Evolutionary conservation across 768 basidiomycete genomes (phyloP), one percentile per base, ranked within the genome.

Genomic region (Plicaturopsis crispa): DNA sequence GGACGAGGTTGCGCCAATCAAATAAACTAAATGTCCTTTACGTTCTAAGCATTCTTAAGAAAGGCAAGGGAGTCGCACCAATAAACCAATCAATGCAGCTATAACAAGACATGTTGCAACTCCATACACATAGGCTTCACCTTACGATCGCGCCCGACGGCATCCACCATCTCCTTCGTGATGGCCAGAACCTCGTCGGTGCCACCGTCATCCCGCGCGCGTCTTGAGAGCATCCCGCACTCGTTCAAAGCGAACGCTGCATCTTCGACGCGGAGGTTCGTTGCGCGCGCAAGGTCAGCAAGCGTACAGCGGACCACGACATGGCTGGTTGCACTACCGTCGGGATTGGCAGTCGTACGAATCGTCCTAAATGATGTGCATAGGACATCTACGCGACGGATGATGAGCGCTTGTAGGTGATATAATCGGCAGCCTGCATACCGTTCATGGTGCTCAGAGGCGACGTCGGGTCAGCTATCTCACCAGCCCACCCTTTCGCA

Each of bases 221-320:
- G 54, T 28, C 69, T 63, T 38, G 59, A 62, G 13, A 96, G 67
- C 38, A 97, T 58, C 20, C 91, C 90, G 43, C 85, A 82, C 54
- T 93, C 90, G 40, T 85, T 82, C 48, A 98, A 58, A 2, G 92
- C 89, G 59, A 89, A 92, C 0, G 89, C 84, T 0, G 81, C 77
- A 55, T 98, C 94, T 39, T 96, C 89, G 0, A 80, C 57, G 1
- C 87, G 74, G 38, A 98, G 63, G 57, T 86, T 82, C 33, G 88
- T 88, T 20, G 82, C 85, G 13, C 68, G 65, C 2, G 90, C 82
- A 40, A 97, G 76, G 24, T 87, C 80, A 6, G 64, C 66, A n/a
- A 97, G 70, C 14, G 82, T 80, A 55, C 84, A 88, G 16, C 61
- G 62, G 19, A 85, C 69, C 30, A 73, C 65, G 40, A 84, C 69